Percentiles rank a stretch among this genome's conserved stretches.
These are phyloP conservation scores for Amesomyces nigricolor DNA, from an alignment of 2,329 filamentous ascomycete species.

Conservation along the genomic window DNA sequence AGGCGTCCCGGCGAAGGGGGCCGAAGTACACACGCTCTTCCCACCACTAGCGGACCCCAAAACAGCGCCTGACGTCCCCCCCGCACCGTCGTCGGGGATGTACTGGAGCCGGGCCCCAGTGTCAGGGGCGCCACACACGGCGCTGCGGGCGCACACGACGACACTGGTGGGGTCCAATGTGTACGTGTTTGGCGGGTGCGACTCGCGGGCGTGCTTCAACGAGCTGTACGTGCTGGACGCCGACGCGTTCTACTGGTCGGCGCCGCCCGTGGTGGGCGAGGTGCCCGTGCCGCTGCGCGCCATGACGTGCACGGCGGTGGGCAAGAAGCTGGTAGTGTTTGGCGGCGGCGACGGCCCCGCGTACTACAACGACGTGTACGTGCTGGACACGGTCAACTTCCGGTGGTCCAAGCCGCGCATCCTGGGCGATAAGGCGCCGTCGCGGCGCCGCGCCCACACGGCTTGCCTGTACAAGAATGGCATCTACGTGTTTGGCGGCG, in stretches of 20 bases:
- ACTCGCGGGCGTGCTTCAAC: conserved; percentile 62
- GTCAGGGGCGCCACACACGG: conserved; percentile 57
- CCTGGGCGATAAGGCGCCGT: conserved; percentile 52
- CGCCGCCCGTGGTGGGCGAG: conserved; percentile 59
- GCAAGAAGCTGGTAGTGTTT: conserved; percentile 65
- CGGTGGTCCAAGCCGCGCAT: conserved; percentile 60
- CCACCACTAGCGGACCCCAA: conserved; percentile 53
- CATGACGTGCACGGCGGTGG: conserved; percentile 67
- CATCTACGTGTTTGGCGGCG: conserved; percentile 67
- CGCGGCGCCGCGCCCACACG: conserved; percentile 60
- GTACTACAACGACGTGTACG: conserved; percentile 68
- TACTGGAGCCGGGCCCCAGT: conserved; percentile 63
- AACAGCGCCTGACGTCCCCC: conserved; percentile 53
- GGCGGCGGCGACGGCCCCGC: conserved; percentile 64
- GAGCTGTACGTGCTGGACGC: conserved; percentile 64
- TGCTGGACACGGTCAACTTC: conserved; percentile 65
- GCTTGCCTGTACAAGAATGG: conserved; percentile 67
- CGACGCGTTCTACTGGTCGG: conserved; percentile 64
- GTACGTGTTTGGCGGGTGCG: conserved; percentile 64
- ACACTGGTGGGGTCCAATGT: conserved; percentile 62
- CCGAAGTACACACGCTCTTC: conserved; percentile 45
- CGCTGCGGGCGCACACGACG: conserved; percentile 60
- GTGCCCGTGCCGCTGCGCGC: conserved; percentile 60
- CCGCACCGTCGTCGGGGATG: conserved; percentile 64
- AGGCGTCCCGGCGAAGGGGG: conserved; percentile 26